Evolutionary conservation across 176 grass and related monocot species (phyloP), one percentile per base, ranked within the genome.

Genomic region (Triticum timopheevii): DNA sequence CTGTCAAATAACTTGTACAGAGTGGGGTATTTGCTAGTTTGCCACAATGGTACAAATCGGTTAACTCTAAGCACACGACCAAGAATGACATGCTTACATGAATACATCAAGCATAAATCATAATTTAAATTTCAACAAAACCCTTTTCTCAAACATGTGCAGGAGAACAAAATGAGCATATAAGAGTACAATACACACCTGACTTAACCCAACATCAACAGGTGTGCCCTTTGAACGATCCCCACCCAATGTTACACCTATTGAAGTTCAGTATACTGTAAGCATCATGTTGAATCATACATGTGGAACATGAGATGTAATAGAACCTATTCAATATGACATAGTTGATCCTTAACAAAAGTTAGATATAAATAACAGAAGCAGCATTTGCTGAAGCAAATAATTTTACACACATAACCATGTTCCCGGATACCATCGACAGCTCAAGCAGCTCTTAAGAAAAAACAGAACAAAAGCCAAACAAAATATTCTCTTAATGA

Each of bases 141-240:
- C 1, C 22, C 16, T 70, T 81, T n/a, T 19, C 34, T 11, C 27
- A 90, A 16, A 54, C 23, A 81, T 83, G 23, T 62, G 25, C 13
- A 10, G 3, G 44, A 73, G 49, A 83, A 80, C 8, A 73, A 69
- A 44, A 59, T 49, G 34, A 39, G 10, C 40, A 19, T 12, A 72
- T 78, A 40, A 24, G 66, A 64, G 65, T 67, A 34, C 28, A 12
- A 85, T 84, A 65, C 76, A 89, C 80, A 98, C 96, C 93, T 98
- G 95, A 59, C 67, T 98, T 85, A 98, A 91, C 35, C 96, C 96
- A n/a, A 98, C 93, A 85, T 98, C 96, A 84, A 98, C 93, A 84
- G 38, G 86, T 54, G 92, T 96, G 5, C 96, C 92, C n/a, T 93
- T 88, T 80, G 94, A 92, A 65, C 45, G 61, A 88, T 96, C 92